These are phyloP conservation scores for Cercospora sesami DNA, from an alignment of 2,329 filamentous ascomycete genomes.

Conservation along the genomic window DNA sequence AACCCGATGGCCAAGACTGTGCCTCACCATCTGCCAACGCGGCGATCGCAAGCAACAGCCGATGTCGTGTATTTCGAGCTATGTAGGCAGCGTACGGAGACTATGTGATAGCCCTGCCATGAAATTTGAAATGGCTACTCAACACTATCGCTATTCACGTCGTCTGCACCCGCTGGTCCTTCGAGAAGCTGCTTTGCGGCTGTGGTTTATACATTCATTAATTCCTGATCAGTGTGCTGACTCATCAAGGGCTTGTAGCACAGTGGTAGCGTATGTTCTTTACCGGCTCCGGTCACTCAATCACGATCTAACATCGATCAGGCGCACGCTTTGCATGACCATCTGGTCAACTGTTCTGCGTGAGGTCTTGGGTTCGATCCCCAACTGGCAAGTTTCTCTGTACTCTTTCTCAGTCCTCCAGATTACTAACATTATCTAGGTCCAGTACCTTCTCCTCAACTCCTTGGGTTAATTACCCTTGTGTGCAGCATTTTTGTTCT, in stretches of 20 bases:
- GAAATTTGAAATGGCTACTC: neutral
- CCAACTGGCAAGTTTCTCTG: neutral
- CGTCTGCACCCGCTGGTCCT: neutral
- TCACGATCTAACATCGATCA: neutral
- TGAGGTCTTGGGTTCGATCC: conserved; percentile 17
- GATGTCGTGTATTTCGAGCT: neutral
- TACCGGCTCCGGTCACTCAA: neutral
- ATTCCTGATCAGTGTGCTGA: neutral
- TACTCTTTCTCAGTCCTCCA: neutral
- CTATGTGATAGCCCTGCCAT: neutral
- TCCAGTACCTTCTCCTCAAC: conserved; percentile 4
- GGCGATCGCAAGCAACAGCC: neutral
- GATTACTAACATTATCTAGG: neutral
- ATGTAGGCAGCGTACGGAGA: neutral
- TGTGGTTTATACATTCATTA: too few species aligned
- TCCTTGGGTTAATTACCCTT: conserved; percentile 1
- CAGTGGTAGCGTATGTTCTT: conserved; percentile 15
- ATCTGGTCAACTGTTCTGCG: neutral
- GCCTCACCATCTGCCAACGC: neutral
- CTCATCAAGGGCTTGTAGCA: conserved; percentile 14
- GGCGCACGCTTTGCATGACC: conserved; percentile 13
- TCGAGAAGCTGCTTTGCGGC: too few species aligned
- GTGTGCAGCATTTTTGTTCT: neutral
- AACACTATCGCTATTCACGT: neutral
- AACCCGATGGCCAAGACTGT: neutral